Evolutionary conservation across 768 basidiomycete genomes (phyloP).

Genomic region (Suillus discolor): DNA sequence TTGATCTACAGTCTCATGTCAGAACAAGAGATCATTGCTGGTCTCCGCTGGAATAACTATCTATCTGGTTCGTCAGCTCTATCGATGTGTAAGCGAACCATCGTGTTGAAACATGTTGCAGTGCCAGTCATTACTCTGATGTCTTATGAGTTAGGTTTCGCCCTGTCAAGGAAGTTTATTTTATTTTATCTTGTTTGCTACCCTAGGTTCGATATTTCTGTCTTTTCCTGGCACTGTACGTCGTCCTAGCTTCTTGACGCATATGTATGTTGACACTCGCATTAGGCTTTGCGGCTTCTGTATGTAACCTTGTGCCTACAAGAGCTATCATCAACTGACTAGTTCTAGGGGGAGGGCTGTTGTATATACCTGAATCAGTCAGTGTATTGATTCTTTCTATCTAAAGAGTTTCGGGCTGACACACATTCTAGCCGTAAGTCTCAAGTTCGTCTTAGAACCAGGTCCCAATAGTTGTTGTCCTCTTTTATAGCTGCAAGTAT

Average conservation of each 20-base stretch:
- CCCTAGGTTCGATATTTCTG: slow-evolving; percentile 1
- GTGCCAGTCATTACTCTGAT: background rate
- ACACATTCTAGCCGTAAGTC: background rate
- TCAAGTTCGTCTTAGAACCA: background rate
- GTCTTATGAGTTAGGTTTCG: background rate
- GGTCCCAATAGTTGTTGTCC: background rate
- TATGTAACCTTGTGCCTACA: background rate
- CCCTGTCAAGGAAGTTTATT: background rate
- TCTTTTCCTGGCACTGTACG: slow-evolving; percentile 3
- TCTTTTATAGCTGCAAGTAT: background rate
- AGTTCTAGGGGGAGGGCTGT: background rate
- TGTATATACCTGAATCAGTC: background rate
- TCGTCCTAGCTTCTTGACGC: background rate
- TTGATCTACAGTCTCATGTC: background rate
- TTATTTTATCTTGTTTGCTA: background rate
- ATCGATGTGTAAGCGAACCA: background rate
- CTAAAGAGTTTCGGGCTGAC: background rate
- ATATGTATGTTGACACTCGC: background rate
- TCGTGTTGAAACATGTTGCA: background rate
- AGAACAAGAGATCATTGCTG: background rate
- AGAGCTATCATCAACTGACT: background rate
- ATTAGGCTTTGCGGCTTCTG: background rate
- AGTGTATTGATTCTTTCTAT: background rate
- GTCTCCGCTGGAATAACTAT: slow-evolving; percentile 1
- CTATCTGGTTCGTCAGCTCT: background rate